Conservation (phyloP, 371 early-diverging fungal species). For the Mucor saturninus region DNA sequence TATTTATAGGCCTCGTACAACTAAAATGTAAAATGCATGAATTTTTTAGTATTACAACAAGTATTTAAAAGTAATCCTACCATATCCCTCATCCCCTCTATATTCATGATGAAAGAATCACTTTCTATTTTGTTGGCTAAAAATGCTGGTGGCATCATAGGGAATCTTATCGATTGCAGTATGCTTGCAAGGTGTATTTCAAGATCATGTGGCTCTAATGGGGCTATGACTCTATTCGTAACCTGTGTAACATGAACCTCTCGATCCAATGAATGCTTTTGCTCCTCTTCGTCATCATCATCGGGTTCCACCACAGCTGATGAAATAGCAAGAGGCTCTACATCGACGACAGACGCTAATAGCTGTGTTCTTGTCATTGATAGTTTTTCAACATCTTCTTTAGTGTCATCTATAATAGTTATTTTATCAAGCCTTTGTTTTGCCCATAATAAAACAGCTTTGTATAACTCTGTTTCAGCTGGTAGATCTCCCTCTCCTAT, state of each 20-base stretch:
- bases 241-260: background rate
- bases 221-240: background rate
- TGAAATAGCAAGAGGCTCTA: conserved; percentile 16
- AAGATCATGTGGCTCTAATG: conserved; percentile 7
- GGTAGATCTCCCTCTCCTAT: conserved; percentile 53
- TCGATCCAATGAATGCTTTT: background rate
- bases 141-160: conserved; percentile 57
- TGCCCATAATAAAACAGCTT: conserved; percentile 58
- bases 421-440: conserved; percentile 21
- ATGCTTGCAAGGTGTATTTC: conserved; percentile 26
- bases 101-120: conserved; percentile 52
- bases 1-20: conserved; percentile 63
- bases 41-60: background rate
- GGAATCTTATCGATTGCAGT: conserved; percentile 59
- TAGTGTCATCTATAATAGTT: background rate
- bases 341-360: conserved; percentile 11
- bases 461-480: conserved; percentile 54
- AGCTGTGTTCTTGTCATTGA: conserved; percentile 21
- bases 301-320: conserved; percentile 12
- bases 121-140: conserved; percentile 55
- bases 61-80: conserved; percentile 9
- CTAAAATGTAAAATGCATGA: conserved; percentile 22
- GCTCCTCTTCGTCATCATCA: conserved; percentile 11
- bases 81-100: conserved; percentile 59
- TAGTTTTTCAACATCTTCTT: background rate